Evolutionary conservation across 441 rosid genomes (phyloP).

Genomic region (Euphorbia corollata): DNA sequence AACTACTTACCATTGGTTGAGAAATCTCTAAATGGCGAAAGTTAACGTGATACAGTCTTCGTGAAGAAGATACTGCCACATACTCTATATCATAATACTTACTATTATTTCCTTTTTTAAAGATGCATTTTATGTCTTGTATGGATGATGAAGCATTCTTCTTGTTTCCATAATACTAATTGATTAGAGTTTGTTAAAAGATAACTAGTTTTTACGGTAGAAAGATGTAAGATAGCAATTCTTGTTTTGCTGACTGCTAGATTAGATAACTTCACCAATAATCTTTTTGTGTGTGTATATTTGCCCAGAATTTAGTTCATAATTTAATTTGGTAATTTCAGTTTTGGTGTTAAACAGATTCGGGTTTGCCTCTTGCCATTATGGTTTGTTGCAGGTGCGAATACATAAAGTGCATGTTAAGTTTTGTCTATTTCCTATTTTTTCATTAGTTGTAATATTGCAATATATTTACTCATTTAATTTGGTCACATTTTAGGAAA

Average conservation of each 20-base stretch:
- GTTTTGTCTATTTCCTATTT: background rate
- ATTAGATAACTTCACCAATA: background rate
- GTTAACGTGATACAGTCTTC: no score
- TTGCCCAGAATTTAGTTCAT: background rate
- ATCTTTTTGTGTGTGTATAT: background rate
- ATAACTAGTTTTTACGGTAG: background rate
- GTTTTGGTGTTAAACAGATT: conserved; percentile 41
- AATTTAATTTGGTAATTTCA: conserved; percentile 17
- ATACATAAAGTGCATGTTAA: conserved; percentile 4
- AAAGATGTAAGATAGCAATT: background rate
- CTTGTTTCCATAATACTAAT: no score
- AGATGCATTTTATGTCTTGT: no score
- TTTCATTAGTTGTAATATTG: background rate
- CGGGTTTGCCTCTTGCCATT: conserved; percentile 51
- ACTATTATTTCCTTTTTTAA: no score
- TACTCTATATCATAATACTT: no score
- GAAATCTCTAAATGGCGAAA: no score
- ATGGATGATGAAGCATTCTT: no score
- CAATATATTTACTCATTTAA: conserved; percentile 4
- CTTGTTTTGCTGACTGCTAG: background rate
- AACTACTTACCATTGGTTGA: no score
- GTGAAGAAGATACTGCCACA: no score
- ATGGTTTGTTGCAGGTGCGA: conserved; percentile 65
- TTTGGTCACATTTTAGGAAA: conserved; percentile 37
- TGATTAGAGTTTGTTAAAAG: no score